Conservation (phyloP, 192 early-diverging fungal genomes). For the Allomyces javanicus region DNA sequence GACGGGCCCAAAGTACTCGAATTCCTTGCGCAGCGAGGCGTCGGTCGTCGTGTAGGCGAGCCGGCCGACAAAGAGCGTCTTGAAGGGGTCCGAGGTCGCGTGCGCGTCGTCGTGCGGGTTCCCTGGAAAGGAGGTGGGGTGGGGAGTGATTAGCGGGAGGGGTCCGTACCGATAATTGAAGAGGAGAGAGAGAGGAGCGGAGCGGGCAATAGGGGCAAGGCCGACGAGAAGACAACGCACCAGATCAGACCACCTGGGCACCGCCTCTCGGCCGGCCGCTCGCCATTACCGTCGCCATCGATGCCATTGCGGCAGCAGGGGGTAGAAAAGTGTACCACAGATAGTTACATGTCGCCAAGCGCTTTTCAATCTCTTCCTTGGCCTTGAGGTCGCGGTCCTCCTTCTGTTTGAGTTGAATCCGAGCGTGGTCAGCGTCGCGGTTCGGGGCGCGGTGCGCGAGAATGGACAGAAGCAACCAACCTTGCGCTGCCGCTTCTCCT, state of each 20-base stretch:
- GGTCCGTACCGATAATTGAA: no score
- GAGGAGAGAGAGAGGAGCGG: no score
- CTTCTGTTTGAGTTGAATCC: conserved; percentile 14
- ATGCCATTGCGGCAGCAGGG: no score
- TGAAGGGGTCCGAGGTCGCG: conserved; percentile 69
- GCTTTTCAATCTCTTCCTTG: conserved; percentile 32
- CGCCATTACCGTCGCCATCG: no score
- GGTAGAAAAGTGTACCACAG: neutral
- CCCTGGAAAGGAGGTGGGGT: conserved; percentile 15
- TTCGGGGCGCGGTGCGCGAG: neutral
- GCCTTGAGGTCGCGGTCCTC: conserved; percentile 32
- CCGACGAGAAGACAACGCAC: neutral
- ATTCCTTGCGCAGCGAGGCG: conserved; percentile 50
- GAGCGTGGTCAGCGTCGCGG: neutral
- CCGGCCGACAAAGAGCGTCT: conserved; percentile 71
- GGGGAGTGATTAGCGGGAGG: no score
- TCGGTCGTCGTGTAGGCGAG: conserved; percentile 62
- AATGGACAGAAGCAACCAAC: conserved; percentile 16
- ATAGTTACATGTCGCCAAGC: conserved; percentile 26
- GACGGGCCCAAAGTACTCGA: conserved; percentile 61
- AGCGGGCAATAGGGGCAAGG: no score
- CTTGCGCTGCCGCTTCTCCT: conserved; percentile 43
- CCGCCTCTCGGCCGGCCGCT: no score
- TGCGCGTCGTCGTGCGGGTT: conserved; percentile 52
- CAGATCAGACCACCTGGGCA: conserved; percentile 1